A percentile compares a stretch with the other conserved stretches of the same genome.
Conservation (phyloP, 2,329 filamentous ascomycete genomes). For the Diaporthe australafricana region DNA sequence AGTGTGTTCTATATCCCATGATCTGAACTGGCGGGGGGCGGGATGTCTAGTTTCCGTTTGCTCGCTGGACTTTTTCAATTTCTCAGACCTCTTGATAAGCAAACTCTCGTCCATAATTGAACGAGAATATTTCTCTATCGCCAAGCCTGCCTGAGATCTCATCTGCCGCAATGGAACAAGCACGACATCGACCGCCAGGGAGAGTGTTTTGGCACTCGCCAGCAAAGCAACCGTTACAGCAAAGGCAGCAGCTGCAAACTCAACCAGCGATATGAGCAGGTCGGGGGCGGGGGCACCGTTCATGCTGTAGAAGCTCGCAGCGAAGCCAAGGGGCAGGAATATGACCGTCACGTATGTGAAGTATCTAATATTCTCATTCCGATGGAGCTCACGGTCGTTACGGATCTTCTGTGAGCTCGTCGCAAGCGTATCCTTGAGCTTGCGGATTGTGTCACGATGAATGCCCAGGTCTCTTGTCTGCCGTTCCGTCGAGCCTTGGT, state of each 20-base stretch:
- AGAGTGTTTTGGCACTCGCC: too few species aligned
- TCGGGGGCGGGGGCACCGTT: slow-evolving; percentile 38
- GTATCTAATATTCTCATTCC: slow-evolving; percentile 45
- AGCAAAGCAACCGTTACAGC: slow-evolving; percentile 3
- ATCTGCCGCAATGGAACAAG: too few species aligned
- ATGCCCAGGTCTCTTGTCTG: not conserved
- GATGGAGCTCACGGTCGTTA: slow-evolving; percentile 33
- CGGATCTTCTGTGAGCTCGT: slow-evolving; percentile 31
- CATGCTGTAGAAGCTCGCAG: slow-evolving; percentile 48
- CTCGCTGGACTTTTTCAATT: too few species aligned
- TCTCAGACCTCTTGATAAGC: too few species aligned
- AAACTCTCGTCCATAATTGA: too few species aligned
- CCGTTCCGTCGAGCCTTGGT: not conserved
- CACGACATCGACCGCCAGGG: too few species aligned
- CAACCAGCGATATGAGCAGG: slow-evolving; percentile 39
- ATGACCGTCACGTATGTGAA: slow-evolving; percentile 51
- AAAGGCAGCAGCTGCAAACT: slow-evolving; percentile 19
- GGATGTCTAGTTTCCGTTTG: too few species aligned
- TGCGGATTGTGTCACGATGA: slow-evolving; percentile 7
- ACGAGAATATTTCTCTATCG: too few species aligned
- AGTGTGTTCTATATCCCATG: too few species aligned
- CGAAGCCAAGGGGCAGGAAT: slow-evolving; percentile 48
- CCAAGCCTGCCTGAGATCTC: too few species aligned
- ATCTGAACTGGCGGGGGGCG: too few species aligned
- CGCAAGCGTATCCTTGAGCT: not conserved